A percentile compares a stretch with the other conserved stretches of the same genome.
These are phyloP conservation scores for Geotrichum klebahnii DNA, from an alignment of 1,139 yeast species.

Conservation along the genomic window DNA sequence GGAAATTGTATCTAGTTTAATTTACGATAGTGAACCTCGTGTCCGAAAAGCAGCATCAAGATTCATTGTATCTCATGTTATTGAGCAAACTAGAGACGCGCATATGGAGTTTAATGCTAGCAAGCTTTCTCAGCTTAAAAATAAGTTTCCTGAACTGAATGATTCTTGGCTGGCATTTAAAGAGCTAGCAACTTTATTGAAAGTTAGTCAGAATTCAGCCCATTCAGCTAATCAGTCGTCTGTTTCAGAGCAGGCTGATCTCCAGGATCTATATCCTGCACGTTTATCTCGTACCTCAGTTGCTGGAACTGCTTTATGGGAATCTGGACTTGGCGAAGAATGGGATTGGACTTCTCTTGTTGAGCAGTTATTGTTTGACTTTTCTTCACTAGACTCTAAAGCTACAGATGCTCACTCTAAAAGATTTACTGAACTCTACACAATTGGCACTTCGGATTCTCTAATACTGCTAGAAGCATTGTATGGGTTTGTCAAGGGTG, in stretches of 20 bases:
- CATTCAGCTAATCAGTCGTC: conserved; percentile 15
- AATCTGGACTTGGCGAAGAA: conserved; percentile 22
- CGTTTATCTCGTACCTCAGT: conserved; percentile 25
- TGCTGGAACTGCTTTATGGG: conserved; percentile 29
- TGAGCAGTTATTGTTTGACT: conserved; percentile 33
- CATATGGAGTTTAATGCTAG: conserved; percentile 24
- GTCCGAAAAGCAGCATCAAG: conserved; percentile 37
- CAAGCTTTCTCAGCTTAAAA: conserved; percentile 23
- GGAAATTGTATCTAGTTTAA: conserved; percentile 41
- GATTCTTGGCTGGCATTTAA: conserved; percentile 31
- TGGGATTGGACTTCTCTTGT: conserved; percentile 29
- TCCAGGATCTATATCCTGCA: conserved; percentile 21
- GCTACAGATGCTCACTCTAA: conserved; percentile 23
- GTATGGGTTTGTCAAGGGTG: conserved; percentile 31
- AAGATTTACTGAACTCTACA: conserved; percentile 23
- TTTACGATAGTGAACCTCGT: conserved; percentile 44
- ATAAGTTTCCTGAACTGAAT: conserved; percentile 23
- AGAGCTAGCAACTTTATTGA: conserved; percentile 22
- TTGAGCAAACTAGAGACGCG: conserved; percentile 24
- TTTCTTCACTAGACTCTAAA: conserved; percentile 27
- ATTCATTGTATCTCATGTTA: conserved; percentile 29
- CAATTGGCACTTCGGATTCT: conserved; percentile 30
- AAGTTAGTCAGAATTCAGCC: conserved; percentile 24
- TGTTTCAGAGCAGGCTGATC: conserved; percentile 19
- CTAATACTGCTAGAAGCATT: conserved; percentile 32